phyloP scores from a whole-genome alignment of 306 rosid species.

The Geum urbanum region DNA sequence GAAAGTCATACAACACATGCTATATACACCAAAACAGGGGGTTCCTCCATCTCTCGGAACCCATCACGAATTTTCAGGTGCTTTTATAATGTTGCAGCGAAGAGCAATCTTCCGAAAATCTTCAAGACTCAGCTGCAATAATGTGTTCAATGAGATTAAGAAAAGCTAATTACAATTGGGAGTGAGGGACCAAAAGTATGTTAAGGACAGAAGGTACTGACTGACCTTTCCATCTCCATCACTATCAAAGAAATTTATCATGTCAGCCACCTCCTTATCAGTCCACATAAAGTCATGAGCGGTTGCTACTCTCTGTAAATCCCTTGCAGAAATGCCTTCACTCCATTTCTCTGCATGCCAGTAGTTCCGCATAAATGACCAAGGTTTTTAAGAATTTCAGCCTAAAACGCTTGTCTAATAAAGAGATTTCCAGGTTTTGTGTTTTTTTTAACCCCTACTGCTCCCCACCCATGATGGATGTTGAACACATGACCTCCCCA shows the following conservation, averaged over 20 bases:
- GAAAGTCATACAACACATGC: background rate
- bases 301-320: slow-evolving; percentile 58
- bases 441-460: too few species aligned
- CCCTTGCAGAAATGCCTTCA: slow-evolving; percentile 50
- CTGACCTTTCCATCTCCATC: slow-evolving; percentile 73
- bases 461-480: too few species aligned
- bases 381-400: background rate
- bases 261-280: slow-evolving; percentile 58
- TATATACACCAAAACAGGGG: background rate
- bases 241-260: slow-evolving; percentile 75
- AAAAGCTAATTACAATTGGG: too few species aligned
- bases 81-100: slow-evolving; percentile 77
- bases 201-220: slow-evolving; percentile 8
- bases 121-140: slow-evolving; percentile 64
- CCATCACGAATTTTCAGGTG: slow-evolving; percentile 33
- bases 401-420: background rate
- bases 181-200: background rate
- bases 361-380: slow-evolving; percentile 27
- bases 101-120: slow-evolving; percentile 70
- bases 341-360: slow-evolving; percentile 59
- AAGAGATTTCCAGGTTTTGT: background rate
- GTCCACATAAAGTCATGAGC: slow-evolving; percentile 83
- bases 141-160: too few species aligned
- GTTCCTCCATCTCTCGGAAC: background rate
- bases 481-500: too few species aligned